Evolutionary conservation across 768 basidiomycete genomes (phyloP).

Genomic region (Saitozyma sp.): DNA sequence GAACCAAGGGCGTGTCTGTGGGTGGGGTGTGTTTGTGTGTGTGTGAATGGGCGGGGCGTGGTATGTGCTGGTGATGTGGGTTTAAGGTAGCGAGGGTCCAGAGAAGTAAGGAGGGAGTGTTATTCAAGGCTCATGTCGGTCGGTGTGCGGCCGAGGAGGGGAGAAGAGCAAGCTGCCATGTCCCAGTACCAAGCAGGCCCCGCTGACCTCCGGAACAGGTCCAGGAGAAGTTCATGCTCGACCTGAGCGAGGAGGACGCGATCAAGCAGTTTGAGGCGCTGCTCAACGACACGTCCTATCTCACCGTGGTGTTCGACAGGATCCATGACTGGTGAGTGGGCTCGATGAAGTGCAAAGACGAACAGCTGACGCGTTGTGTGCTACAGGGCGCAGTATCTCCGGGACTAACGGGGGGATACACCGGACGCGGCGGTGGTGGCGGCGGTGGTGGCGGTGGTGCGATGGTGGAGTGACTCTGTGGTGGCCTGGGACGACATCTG

Average conservation of each 20-base stretch:
- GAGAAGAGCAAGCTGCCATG: neutral
- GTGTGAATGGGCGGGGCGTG: too few species aligned
- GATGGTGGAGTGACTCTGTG: neutral
- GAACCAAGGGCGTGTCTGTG: too few species aligned
- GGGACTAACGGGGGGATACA: constrained; percentile 20
- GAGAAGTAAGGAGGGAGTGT: too few species aligned
- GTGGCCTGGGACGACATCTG: neutral
- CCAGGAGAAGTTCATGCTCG: constrained; percentile 93
- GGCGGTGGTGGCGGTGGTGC: neutral
- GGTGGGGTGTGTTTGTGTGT: too few species aligned
- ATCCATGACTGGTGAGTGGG: constrained; percentile 63
- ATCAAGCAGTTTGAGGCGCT: constrained; percentile 94
- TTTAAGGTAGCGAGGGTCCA: too few species aligned
- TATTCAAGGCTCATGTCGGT: too few species aligned
- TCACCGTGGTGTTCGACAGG: constrained; percentile 87
- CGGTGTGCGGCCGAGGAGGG: too few species aligned
- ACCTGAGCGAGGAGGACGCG: constrained; percentile 93
- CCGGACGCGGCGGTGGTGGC: neutral
- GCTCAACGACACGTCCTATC: constrained; percentile 90
- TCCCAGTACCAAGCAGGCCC: neutral
- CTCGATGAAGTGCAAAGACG: neutral
- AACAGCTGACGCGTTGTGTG: neutral
- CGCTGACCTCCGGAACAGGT: constrained; percentile 63
- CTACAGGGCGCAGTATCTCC: constrained; percentile 43
- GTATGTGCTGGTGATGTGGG: too few species aligned